Conservation (phyloP, 495 filamentous ascomycete species). For the Thozetella sp. region DNA sequence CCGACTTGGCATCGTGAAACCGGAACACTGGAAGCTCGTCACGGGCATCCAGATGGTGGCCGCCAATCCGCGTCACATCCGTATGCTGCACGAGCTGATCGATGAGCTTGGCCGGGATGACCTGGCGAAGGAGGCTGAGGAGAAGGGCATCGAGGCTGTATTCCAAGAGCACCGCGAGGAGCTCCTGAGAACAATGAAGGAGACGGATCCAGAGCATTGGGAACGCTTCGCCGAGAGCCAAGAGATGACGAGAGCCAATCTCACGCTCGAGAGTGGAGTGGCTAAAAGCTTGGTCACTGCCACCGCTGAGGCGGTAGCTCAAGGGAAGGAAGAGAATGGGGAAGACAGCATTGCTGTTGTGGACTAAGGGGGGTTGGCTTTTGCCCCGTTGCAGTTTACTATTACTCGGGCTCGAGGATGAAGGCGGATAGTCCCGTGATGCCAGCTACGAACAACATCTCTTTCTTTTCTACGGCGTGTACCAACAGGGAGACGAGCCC, state of each 20-base stretch:
- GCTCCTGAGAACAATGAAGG: constrained; percentile 49
- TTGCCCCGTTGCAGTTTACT: not conserved
- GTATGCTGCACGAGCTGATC: constrained; percentile 59
- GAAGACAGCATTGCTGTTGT: not conserved
- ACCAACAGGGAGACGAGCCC: no score
- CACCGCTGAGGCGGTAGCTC: not conserved
- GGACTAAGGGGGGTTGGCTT: not conserved
- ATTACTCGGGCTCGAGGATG: no score
- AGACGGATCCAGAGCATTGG: constrained; percentile 62
- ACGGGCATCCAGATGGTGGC: constrained; percentile 47
- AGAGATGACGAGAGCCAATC: constrained; percentile 65
- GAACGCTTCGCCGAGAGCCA: constrained; percentile 67
- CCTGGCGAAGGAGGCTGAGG: constrained; percentile 53
- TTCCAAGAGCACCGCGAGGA: constrained; percentile 59
- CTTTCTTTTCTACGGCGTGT: no score
- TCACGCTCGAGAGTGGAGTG: constrained; percentile 4
- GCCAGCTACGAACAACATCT: no score
- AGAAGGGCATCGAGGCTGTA: constrained; percentile 56
- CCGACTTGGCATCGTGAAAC: constrained; percentile 57
- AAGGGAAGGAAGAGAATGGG: not conserved
- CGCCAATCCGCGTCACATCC: constrained; percentile 54
- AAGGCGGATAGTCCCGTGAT: no score
- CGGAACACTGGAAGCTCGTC: constrained; percentile 45
- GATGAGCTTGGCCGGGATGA: constrained; percentile 67
- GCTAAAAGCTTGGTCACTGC: no score